Evolutionary conservation across 73 alveolate genomes (phyloP), one percentile per base, ranked within the genome.

Genomic region (Paramecium pentaurelia): DNA sequence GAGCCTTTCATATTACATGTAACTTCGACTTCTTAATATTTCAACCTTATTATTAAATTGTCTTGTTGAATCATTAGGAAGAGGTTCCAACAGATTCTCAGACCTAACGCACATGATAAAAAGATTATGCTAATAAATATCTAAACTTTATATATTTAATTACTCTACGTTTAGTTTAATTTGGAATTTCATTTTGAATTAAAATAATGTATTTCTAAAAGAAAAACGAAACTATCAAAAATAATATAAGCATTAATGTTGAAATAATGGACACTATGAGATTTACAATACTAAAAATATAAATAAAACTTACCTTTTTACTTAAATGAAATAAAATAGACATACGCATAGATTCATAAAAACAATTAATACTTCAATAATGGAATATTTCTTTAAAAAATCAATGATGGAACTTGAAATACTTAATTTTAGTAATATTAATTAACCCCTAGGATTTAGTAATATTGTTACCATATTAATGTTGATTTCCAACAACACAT

Each of bases 401-500:
- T 64, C 47, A 28, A 28, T 12, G 28, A 64, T 64, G 8, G 22
- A 22, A 28, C 84, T 34, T 9, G 8, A 64, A 3, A 34, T 34
- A 32, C 30, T 28, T 34, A 64, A 32, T 34, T 64, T 64, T 34
- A 64, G 42, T 25, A 40, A 64, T 4, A 64, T 18, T 20, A 64
- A 10, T 64, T 64, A 8, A 2, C 84, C 84, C 84, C 84, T 64
- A 11, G 7, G 20, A 9, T 64, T 64, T 10, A 32, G 22, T 7
- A 32, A 54, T 54, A 8, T 7, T 8, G 4, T 64, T 64, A 64
- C 84, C 84, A 64, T 64, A 64, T 64, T 20, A 64, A 12, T 64
- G 84, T 64, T 64, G 84, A 64, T 64, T 42, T 64, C 84, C 84
- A 64, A 64, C 84, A 64, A 34, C 84, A 64, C 0, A 64, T 64